Base-by-base conservation (phyloP, 495 filamentous ascomycete genomes). In the Talaromyces wortmannii region DNA sequence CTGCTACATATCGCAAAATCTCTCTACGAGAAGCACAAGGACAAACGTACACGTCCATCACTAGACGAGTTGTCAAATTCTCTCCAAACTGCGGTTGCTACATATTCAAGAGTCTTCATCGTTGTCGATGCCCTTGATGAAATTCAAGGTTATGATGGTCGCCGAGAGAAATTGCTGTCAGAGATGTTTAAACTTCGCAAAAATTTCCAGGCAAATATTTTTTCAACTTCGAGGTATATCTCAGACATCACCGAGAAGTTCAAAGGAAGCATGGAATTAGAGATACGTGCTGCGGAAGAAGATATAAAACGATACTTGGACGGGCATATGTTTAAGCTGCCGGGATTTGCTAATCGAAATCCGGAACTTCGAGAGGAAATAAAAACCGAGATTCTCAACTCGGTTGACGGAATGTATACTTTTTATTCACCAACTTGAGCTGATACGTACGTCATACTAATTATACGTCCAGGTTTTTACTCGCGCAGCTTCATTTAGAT, bases 381-480 rank as follows among this genome's bases (percentile, higher is more conserved):
- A 13, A 59, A 62, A 29, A 50, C 36, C 0, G 49, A 13, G 0
- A 74, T 78, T 23, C 16, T 55, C 0, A 55, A 64, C 5, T 59
- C 66, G 4, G 67, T 55, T 6, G 58, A 71, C 47, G 76, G 77
- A 42, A 76, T 76, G 76, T 78, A 67, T 13, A 67, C 65, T 16
- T 46, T 0, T n/a, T 11, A 7, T 53, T 71, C 32, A 58, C 23
- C 56, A 4, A 45, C 10, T 31, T 47, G 36, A 30, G 33, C 29
- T 13, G 72, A 68, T 74, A 74, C 50, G 2, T 74, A 74, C 50
- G 2, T 11, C 40, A 17, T 18, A 29, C 5, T 49, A 40, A 50
- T 30, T 18, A 6, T 29, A 29, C 11, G 0, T 16, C 12, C 60
- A 61, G 59, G 55, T 61, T 61, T 52, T 51, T 61, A 6, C 47